Evolutionary conservation across 805 yeast genomes (phyloP), one percentile per base, ranked within the genome.

Genomic region (Wickerhamomyces mucosus): DNA sequence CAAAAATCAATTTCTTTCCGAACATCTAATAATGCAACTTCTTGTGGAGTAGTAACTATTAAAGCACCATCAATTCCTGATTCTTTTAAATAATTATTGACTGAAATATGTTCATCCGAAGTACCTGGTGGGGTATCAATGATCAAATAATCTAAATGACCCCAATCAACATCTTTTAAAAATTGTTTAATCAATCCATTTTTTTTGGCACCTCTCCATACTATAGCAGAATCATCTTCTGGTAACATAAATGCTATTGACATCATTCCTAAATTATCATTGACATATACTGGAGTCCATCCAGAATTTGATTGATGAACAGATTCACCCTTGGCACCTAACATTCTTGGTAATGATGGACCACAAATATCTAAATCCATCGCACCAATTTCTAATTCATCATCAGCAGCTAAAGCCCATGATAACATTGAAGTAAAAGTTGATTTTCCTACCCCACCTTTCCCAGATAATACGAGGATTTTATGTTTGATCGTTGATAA

Each of bases 111-210:
- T 54, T 92, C 99, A 56, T 92, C 99, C 0, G 95, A 80, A 0
- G 99, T 92, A 0, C 99, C 98, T 0, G 99, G 99, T 0, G 98
- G 99, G 0, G 99, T 92, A 49, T 92, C 99, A 13, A 92, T 80
- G 12, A 92, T 69, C 42, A 92, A 63, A 48, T 82, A 92, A 54
- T 92, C 96, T 34, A 82, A 57, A 41, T 60, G 61, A 5, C 95
- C 95, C 99, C 99, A 92, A 46, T 84, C 86, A 3, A 92, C 96
- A 46, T 89, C 96, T 50, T 82, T 85, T 33, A 92, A 63, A 47
- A 92, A 92, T 59, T 86, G 95, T 50, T 92, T 92, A 32, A 92
- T 92, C 29, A 92, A 64, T 1, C 94, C 86, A 45, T 83, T 86
- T 59, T 92, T 92, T 61, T 92, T 92, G n/a, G 85, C 78, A 5